Evolutionary conservation across 805 yeast species (phyloP), one percentile per base, ranked within the genome.

Genomic region (Pichia nakasei): DNA sequence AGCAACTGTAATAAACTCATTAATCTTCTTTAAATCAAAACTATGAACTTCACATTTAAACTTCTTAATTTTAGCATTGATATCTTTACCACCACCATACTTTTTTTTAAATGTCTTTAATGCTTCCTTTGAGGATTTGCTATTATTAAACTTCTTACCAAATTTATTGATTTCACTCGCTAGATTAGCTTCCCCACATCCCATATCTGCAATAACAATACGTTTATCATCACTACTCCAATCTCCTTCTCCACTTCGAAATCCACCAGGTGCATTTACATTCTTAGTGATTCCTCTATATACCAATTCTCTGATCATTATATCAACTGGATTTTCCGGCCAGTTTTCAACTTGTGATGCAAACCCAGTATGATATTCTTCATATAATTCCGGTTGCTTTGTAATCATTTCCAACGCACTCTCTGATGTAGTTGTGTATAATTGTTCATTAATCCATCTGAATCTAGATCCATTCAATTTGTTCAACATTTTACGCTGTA

Each of bases 271-370:
- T 0, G 97, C 95, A 61, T 83, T 86, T 5, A 88, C 78, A 45
- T 53, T 53, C n/a, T 82, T 80, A 56, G 73, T 82, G 12, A 69
- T 60, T 1, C 79, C 68, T 55, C 87, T 69, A 24, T 63, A 57
- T 48, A 76, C 76, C 44, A 93, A 72, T 55, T 83, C 85, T 9
- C 76, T 68, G 2, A 86, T 89, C 64, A 88, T 85, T 2, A 83
- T 82, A 63, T 88, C 83, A n/a, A 93, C 96, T 1, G 99, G 99
- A 57, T 93, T 93, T 64, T 91, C 96, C 3, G 99, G 98, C 99
- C 99, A 93, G 19, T 87, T 73, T 57, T 85, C 88, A 17, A 93
- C 97, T 63, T 93, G 99, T 13, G 89, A 82, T 54, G 95, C 73
- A 70, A 93, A 93, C 0, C 99, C 99, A 45, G 80, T 82, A 59